Evolutionary conservation across 371 early-diverging fungal species (phyloP).

Genomic region (Entomophthora muscae): DNA sequence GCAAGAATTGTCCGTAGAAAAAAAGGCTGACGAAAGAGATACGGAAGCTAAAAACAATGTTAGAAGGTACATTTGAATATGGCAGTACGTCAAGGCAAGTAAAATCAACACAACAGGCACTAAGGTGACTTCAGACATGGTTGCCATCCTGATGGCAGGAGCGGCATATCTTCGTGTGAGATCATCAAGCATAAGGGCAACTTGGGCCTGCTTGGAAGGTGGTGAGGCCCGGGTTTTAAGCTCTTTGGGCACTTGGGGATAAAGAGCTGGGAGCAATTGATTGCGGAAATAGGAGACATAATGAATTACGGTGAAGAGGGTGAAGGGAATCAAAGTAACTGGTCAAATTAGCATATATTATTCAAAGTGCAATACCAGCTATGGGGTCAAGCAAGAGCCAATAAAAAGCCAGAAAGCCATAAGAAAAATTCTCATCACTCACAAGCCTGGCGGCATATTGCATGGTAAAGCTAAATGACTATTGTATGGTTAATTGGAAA

Average conservation of each 20-base stretch:
- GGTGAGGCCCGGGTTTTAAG: not conserved
- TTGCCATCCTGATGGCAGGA: not conserved
- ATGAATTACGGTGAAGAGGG: not conserved
- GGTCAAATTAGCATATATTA: not conserved
- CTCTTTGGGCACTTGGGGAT: not conserved
- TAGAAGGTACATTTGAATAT: too few relatives aligned
- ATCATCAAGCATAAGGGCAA: not conserved
- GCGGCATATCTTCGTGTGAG: not conserved
- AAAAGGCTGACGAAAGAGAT: not conserved
- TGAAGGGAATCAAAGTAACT: not conserved
- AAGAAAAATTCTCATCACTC: not conserved
- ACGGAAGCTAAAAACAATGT: not conserved
- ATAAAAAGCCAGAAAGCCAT: not conserved
- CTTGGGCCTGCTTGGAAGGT: not conserved
- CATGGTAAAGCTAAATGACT: not conserved
- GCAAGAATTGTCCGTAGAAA: not conserved
- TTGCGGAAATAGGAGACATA: not conserved
- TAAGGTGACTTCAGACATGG: not conserved
- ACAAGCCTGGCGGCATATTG: not conserved
- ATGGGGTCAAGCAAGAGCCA: not conserved
- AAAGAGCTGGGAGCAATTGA: not conserved
- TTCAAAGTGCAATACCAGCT: not conserved
- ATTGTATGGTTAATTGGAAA: too few relatives aligned
- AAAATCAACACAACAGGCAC: not conserved
- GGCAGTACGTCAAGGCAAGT: not conserved